Evolutionary conservation across 495 filamentous ascomycete genomes (phyloP).

Genomic region (Hyaloscypha variabilis): DNA sequence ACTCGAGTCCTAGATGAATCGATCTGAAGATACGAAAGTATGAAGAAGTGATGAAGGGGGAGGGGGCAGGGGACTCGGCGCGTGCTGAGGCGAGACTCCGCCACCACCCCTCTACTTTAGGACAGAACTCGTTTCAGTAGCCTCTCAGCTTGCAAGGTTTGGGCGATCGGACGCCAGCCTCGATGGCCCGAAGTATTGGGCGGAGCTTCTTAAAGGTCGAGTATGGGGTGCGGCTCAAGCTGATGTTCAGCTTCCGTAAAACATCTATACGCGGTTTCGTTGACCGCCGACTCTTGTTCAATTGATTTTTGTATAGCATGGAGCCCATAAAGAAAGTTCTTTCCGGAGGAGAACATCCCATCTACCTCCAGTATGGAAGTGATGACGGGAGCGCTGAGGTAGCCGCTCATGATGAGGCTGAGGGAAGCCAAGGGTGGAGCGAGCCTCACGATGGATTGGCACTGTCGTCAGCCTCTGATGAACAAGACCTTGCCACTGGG

Average conservation of each 20-base stretch:
- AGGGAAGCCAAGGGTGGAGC: neutral
- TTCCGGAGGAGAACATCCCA: neutral
- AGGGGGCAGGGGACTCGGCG: neutral
- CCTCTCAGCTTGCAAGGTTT: neutral
- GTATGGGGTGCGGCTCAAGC: neutral
- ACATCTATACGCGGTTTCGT: neutral
- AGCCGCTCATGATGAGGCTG: neutral
- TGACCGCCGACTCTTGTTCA: neutral
- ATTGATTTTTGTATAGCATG: neutral
- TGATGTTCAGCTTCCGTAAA: neutral
- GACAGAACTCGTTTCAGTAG: neutral
- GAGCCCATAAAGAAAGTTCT: neutral
- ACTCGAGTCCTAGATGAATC: neutral
- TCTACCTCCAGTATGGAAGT: neutral
- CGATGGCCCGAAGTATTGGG: neutral
- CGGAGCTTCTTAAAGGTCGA: neutral
- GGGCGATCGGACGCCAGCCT: neutral
- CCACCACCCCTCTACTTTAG: neutral
- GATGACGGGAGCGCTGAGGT: neutral
- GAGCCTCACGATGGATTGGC: neutral
- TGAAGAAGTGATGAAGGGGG: neutral
- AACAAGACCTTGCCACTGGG: neutral
- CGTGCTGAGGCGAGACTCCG: neutral
- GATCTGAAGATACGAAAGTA: neutral
- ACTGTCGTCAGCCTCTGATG: neutral